A percentile compares a stretch with the other conserved stretches of the same genome.
These are phyloP conservation scores for Pichia sp. DNA, from an alignment of 1,139 yeast species.

Conservation along the genomic window DNA sequence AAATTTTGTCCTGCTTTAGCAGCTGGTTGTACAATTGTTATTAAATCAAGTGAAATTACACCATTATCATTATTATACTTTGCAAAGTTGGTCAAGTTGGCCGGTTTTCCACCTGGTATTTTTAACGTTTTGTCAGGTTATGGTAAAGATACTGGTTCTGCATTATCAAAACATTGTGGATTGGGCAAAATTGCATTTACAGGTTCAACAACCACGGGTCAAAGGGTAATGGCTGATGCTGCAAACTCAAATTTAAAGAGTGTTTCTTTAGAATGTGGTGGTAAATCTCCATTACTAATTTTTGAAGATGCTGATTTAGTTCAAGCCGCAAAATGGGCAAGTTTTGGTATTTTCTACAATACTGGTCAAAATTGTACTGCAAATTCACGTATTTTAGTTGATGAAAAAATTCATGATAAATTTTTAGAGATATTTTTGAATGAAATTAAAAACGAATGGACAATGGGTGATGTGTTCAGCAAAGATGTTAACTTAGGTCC, in stretches of 20 bases:
- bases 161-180: constrained; percentile 41
- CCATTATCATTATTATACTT: constrained; percentile 55
- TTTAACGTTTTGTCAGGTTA: constrained; percentile 51
- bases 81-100: constrained; percentile 47
- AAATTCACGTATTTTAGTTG: constrained; percentile 76
- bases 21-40: constrained; percentile 61
- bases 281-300: constrained; percentile 71
- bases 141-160: constrained; percentile 48
- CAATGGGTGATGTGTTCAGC: constrained; percentile 54
- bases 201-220: constrained; percentile 52
- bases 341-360: constrained; percentile 75
- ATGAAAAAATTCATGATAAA: constrained; percentile 59
- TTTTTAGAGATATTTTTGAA: constrained; percentile 42
- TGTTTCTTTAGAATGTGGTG: constrained; percentile 88
- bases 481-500: constrained; percentile 65
- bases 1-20: constrained; percentile 65
- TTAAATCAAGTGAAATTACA: constrained; percentile 59
- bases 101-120: constrained; percentile 60
- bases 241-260: constrained; percentile 64
- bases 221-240: constrained; percentile 48
- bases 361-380: constrained; percentile 92
- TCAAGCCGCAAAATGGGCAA: constrained; percentile 80
- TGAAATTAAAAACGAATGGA: constrained; percentile 39
- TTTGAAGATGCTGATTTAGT: constrained; percentile 73
- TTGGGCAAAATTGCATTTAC: constrained; percentile 52